phyloP scores from a whole-genome alignment of 1,284 basidiomycete species.

The Marasmius sp. region DNA sequence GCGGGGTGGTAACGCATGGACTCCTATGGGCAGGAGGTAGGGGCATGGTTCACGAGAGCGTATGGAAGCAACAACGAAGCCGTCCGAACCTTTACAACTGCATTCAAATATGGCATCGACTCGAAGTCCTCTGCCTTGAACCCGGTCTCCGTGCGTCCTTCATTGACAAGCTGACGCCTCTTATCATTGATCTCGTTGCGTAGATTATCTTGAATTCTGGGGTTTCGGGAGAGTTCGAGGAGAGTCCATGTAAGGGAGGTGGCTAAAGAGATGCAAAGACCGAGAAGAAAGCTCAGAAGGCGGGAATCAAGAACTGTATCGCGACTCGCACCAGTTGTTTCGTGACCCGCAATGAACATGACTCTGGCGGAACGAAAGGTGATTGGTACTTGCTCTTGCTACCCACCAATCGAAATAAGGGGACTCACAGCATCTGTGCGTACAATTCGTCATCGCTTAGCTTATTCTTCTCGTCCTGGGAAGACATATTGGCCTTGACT shows the following conservation, averaged over 20 bases:
- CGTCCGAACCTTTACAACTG: slow-evolving; percentile 21
- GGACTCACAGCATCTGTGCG: slow-evolving; percentile 50
- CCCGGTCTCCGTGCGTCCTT: background rate
- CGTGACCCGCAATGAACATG: too few relatives aligned
- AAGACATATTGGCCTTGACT: slow-evolving; percentile 56
- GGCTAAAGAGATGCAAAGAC: background rate
- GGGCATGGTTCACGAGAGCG: background rate
- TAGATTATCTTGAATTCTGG: slow-evolving; percentile 16
- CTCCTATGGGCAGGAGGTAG: slow-evolving; percentile 26
- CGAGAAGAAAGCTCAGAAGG: background rate
- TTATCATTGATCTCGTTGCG: slow-evolving; percentile 16
- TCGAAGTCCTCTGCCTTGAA: slow-evolving; percentile 20
- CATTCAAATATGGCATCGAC: slow-evolving; percentile 16
- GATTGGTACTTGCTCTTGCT: too few relatives aligned
- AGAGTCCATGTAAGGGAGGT: slow-evolving; percentile 38
- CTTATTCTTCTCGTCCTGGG: slow-evolving; percentile 36
- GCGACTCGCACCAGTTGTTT: too few relatives aligned
- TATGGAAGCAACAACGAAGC: slow-evolving; percentile 26
- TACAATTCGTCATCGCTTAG: slow-evolving; percentile 53
- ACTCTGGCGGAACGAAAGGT: too few relatives aligned
- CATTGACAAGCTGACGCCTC: background rate
- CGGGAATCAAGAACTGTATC: too few relatives aligned
- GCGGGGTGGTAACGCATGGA: slow-evolving; percentile 38
- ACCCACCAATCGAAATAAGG: too few relatives aligned
- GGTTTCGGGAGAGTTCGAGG: slow-evolving; percentile 19